Percentiles rank a stretch among this genome's conserved stretches.
These are phyloP conservation scores for Pleurotus eryngii DNA, from an alignment of 768 basidiomycete species.

Conservation along the genomic window DNA sequence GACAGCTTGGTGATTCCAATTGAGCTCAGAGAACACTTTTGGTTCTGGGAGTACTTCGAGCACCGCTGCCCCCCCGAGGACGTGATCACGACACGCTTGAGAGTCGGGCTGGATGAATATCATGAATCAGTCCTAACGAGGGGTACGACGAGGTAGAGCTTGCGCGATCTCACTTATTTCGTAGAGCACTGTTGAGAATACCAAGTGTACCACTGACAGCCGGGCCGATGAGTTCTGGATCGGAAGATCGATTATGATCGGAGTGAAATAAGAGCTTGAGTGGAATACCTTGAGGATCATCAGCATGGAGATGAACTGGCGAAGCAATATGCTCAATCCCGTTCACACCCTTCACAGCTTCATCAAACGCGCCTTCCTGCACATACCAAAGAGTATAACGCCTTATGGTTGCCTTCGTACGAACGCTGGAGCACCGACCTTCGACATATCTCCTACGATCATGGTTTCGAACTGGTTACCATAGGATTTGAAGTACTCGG, in stretches of 20 bases:
- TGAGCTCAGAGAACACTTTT: constrained; percentile 38
- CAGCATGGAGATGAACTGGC: constrained; percentile 46
- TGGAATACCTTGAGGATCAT: constrained; percentile 36
- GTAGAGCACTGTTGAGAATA: constrained; percentile 56
- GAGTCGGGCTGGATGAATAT: constrained; percentile 25
- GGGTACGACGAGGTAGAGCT: background rate
- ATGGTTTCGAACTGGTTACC: constrained; percentile 61
- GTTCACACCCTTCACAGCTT: constrained; percentile 73
- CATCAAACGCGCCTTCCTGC: constrained; percentile 73
- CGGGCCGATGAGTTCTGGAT: constrained; percentile 59
- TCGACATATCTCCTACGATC: constrained; percentile 65
- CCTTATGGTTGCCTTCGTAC: background rate
- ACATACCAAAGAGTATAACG: background rate
- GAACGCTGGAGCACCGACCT: constrained; percentile 17
- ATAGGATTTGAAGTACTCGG: constrained; percentile 47
- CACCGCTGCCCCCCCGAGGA: constrained; percentile 54
- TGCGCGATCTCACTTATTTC: constrained; percentile 38
- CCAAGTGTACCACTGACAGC: constrained; percentile 70
- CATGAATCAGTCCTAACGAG: background rate
- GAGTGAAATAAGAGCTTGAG: background rate
- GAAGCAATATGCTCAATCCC: constrained; percentile 71
- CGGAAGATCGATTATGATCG: background rate
- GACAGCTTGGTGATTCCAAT: constrained; percentile 60
- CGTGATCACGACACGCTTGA: constrained; percentile 71
- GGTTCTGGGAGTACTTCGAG: constrained; percentile 22